Base-by-base conservation (phyloP, 179 eudicot genomes). In the Carnegiea gigantea region DNA sequence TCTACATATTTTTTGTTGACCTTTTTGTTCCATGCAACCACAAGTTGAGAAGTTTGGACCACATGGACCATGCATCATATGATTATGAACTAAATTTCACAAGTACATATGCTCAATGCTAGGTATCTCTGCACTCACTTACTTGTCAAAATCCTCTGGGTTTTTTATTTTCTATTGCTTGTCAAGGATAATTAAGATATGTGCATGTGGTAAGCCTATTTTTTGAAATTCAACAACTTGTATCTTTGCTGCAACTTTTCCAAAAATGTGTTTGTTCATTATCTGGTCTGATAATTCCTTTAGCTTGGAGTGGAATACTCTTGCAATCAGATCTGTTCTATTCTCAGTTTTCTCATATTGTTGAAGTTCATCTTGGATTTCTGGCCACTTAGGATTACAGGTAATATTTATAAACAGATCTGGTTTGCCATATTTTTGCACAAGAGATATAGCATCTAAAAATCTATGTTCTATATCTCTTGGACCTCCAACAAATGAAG, bases 191-290 rank as follows among this genome's bases (percentile, higher is more conserved):
- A 84, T 6, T 0, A 87, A 53, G 17, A 82, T 15, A 18, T 82
- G 84, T 0, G 62, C 84, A 70, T 84, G 84, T 0, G 83, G 86
- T 0, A 81, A 15, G 0, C 84, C 86, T 49, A 85, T 44, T 24
- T 81, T 78, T 23, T 83, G 75, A 49, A 86, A 86, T 18, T 86
- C 81, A 8, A 76, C 44, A 11, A 79, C 85, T 49, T 75, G 68
- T 0, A 73, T 60, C 21, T 49, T 28, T 0, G 76, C 82, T 0
- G 74, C 67, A 0, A 79, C 86, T 30, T 30, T 33, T 0, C 80
- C 81, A 74, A 86, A 77, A 0, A 81, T 21, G 2, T 80, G 7
- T 14, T 59, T 71, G 8, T 43, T 28, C 10, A 68, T 24, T 9
- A 86, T 20, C 3, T 83, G 43, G 0, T 68, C 26, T 8, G 81